Evolutionary conservation across 2,329 filamentous ascomycete genomes (phyloP).

Genomic region (Chaetomiaceae sp.): DNA sequence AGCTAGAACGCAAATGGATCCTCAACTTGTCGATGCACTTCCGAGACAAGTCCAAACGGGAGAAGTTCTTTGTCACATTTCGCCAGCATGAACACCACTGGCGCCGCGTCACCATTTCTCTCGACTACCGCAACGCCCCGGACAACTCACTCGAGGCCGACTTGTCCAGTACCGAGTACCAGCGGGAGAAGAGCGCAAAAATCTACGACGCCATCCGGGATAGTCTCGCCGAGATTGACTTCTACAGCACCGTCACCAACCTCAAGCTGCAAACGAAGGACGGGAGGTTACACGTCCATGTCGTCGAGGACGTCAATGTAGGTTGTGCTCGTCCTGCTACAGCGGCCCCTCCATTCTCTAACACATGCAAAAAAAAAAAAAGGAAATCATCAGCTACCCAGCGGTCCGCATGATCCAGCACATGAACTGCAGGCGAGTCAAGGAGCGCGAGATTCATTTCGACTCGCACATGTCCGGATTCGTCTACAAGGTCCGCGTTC

Average conservation of each 20-base stretch:
- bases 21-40: slow-evolving; percentile 96
- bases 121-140: slow-evolving; percentile 82
- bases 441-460: slow-evolving; percentile 74
- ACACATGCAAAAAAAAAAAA: slow-evolving; percentile 7
- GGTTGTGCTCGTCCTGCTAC: slow-evolving; percentile 30
- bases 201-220: slow-evolving; percentile 95
- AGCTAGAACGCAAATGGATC: slow-evolving; percentile 88
- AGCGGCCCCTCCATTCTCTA: not conserved
- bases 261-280: slow-evolving; percentile 87
- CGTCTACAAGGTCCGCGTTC: slow-evolving; percentile 83
- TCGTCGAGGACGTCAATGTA: slow-evolving; percentile 89
- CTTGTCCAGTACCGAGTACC: slow-evolving; percentile 70
- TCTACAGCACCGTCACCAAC: slow-evolving; percentile 94
- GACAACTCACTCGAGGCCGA: slow-evolving; percentile 82
- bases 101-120: slow-evolving; percentile 85
- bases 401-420: slow-evolving; percentile 68
- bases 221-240: slow-evolving; percentile 87
- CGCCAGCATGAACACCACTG: slow-evolving; percentile 74
- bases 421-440: slow-evolving; percentile 59
- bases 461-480: slow-evolving; percentile 94
- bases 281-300: slow-evolving; percentile 87
- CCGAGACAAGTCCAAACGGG: slow-evolving; percentile 82
- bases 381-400: slow-evolving; percentile 87
- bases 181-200: slow-evolving; percentile 85
- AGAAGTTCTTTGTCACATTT: slow-evolving; percentile 98